Evolutionary conservation across 768 basidiomycete genomes (phyloP).

Genomic region (Lactifluus subvellereus): DNA sequence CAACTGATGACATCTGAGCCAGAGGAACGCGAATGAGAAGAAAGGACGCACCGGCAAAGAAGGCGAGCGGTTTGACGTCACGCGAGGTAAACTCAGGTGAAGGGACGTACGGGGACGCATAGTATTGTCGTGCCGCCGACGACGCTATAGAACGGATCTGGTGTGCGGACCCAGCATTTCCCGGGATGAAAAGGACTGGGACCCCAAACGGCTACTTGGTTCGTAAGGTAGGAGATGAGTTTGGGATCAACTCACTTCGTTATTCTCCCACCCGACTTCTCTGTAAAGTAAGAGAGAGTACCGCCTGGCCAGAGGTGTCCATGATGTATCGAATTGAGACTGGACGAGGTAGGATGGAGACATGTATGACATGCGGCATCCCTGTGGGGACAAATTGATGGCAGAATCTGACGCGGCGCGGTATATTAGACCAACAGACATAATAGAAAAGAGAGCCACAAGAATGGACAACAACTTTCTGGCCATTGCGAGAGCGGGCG

Average conservation of each 20-base stretch:
- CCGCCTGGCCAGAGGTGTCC: constrained; percentile 65
- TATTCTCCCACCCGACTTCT: constrained; percentile 77
- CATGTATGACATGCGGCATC: constrained; percentile 97
- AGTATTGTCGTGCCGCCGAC: constrained; percentile 79
- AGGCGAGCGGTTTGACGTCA: constrained; percentile 58
- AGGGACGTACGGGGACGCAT: constrained; percentile 50
- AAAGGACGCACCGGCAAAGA: constrained; percentile 67
- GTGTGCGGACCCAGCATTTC: constrained; percentile 91
- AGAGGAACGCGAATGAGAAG: not conserved
- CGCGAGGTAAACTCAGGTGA: constrained; percentile 48
- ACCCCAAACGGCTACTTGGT: constrained; percentile 40
- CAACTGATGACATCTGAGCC: constrained; percentile 46
- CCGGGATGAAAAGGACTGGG: constrained; percentile 96
- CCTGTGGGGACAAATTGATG: constrained; percentile 65
- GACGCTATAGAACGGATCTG: constrained; percentile 95
- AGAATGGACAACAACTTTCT: not conserved
- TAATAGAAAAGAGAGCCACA: constrained; percentile 10
- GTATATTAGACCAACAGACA: constrained; percentile 8
- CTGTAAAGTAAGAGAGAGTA: constrained; percentile 91
- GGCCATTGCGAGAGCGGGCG: constrained; percentile 3
- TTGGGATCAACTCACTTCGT: constrained; percentile 40
- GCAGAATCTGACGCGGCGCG: constrained; percentile 16
- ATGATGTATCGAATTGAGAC: constrained; percentile 53
- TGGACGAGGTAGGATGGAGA: constrained; percentile 83
- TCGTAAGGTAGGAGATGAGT: constrained; percentile 2